Evolutionary conservation across 176 grass and related monocot species (phyloP), one percentile per base, ranked within the genome.

Genomic region (Ampelocalamus luodianensis): DNA sequence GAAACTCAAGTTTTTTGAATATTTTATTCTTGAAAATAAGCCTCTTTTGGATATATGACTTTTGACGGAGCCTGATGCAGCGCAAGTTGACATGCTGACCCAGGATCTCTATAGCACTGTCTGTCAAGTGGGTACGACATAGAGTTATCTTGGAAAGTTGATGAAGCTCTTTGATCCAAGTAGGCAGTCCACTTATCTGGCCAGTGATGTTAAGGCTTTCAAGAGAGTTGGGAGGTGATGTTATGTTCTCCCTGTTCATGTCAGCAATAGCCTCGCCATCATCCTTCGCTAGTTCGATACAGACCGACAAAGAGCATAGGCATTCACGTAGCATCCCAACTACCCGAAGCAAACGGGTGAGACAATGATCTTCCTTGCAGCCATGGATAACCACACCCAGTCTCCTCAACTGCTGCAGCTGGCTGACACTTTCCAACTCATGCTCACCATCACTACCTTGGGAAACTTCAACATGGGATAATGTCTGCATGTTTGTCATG

Each of bases 231-330:
- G 38, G 67, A 24, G 56, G 56, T 23, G 56, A 59, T 59, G 22
- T 0, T 4, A 0, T 8, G 0, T 22, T 8, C 0, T 2, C 18
- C 3, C 0, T 0, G 56, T 24, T 24, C 56, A 59, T 1, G 56
- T 59, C 23, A 16, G 3, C 4, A 7, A 8, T 6, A 3, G 32
- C 32, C 32, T 34, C 1, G 50, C 50, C n/a, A 42, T 8, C 6
- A 5, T 8, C 6, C 8, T 42, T 42, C 11, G 0, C 11, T 46
- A 10, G 45, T 46, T 46, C 45, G 12, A 46, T 46, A 11, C 32
- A 34, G 32, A 34, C 32, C 15, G 49, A 51, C 15, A 51, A 51
- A 17, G 49, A 51, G 49, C 49, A 17, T 4, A 50, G 48, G 49
- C 48, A 50, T 50, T 20, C 51, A 0, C 20, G 71, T 62, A 37